Percentiles rank a stretch among this genome's conserved stretches.
These are phyloP conservation scores for Nakaseomyces uthaithaninus DNA, from an alignment of 1,139 yeast species.

Conservation along the genomic window DNA sequence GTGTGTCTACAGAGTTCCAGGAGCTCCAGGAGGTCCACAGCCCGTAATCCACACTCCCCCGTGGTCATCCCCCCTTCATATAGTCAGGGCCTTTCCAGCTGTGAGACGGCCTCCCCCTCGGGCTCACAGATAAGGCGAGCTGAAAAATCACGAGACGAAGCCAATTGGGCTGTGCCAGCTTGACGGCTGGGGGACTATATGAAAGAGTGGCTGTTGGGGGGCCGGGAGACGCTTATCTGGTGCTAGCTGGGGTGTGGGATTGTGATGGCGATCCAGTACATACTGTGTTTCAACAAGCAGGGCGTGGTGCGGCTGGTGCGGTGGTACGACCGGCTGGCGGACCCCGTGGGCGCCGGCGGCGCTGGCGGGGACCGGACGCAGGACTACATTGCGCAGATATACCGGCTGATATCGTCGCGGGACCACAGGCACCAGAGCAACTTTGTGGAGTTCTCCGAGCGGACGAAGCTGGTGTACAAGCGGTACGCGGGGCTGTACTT, in stretches of 20 bases:
- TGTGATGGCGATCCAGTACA: constrained; percentile 67
- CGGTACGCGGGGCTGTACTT: constrained; percentile 90
- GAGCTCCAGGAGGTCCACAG: too few species aligned
- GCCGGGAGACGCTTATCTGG: too few species aligned
- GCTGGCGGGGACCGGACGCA: constrained; percentile 27
- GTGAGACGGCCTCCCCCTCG: too few species aligned
- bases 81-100: too few species aligned
- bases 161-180: too few species aligned
- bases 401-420: constrained; percentile 69
- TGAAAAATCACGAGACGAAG: too few species aligned
- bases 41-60: too few species aligned
- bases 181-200: too few species aligned
- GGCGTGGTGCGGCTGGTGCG: constrained; percentile 85
- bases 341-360: constrained; percentile 8
- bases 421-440: constrained; percentile 79
- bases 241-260: neutral
- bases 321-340: constrained; percentile 47
- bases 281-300: constrained; percentile 79
- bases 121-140: too few species aligned
- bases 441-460: constrained; percentile 64
- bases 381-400: constrained; percentile 42
- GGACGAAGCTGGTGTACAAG: constrained; percentile 68
- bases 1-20: too few species aligned
- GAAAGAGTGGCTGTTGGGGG: too few species aligned
- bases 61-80: too few species aligned